Base-by-base conservation (phyloP, 306 rosid genomes). In the Prosopis cineraria region DNA sequence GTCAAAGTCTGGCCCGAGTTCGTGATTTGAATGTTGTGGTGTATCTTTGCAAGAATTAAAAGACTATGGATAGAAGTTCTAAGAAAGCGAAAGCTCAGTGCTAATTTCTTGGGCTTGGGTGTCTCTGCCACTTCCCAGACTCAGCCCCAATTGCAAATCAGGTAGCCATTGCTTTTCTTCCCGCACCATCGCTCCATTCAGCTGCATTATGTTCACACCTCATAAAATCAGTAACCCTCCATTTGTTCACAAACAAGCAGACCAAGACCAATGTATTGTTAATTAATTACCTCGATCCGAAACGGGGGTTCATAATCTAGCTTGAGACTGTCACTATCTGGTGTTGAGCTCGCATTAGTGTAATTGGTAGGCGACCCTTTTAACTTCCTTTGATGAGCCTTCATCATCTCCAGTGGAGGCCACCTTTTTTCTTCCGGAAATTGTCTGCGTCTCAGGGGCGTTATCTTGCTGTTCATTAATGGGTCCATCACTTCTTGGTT, bases 71-170 rank as follows among this genome's bases (percentile, higher is more conserved):
- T 17, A 48, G 0, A 33, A 19, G 48, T 47, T 55, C 79, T 88
- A 86, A 70, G 96, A 88, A 56, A 92, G 97, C 34, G 97, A 86
- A 70, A 90, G 96, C 71, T 84, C 83, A 1, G 96, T 90, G 85
- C 82, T 81, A 83, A 89, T 87, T 80, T 87, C 90, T 55, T 87
- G 82, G 56, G 73, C 90, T 55, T 87, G 82, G 56, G 73, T 83
- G 78, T 84, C 81, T 71, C 64, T 81, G 63, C 70, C 74, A 53
- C 50, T 69, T 73, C 78, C 82, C 19, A 75, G 85, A 74, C 89
- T 86, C 78, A 87, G 75, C 75, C 92, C 79, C 74, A 90, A 76
- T 48, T 85, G 87, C 90, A 90, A 79, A 85, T 90, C 88, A 7
- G 93, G 88, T 41, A 80, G 45, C 86, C 89, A 75, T 70, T 83